Evolutionary conservation across 257 asterid genomes (phyloP), one percentile per base, ranked within the genome.

Genomic region (Capsicum pubescens): DNA sequence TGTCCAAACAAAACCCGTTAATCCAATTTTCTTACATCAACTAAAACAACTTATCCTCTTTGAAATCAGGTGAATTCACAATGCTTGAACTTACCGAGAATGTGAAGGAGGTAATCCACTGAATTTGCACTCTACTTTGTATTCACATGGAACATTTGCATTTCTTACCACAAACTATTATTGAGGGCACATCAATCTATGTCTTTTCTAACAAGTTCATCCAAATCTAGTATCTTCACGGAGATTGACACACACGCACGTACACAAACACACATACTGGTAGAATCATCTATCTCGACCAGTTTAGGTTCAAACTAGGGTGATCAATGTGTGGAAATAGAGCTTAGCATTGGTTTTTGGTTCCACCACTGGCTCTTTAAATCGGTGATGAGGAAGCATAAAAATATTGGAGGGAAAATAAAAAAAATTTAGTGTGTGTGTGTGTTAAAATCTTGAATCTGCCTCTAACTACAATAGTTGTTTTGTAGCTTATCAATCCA

Each of bases 1-100:
- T 76, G 1, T 76, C 46, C 1, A 1, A 76, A 50, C 44, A 72
- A 13, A 52, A 14, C 63, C 0, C 63, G 0, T 74, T 8, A 46
- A 14, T 52, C 13, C 14, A 26, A 13, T 77, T 21, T 52, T 8
- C 21, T 77, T 26, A 4, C 48, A 52, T 39, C 1, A 76, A 54
- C 4, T 26, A 8, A 54, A 14, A 54, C 26, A 54, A 77, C 48
- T 26, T 64, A 26, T 54, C 13, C 54, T 84, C 64, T 63, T 26
- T 84, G 7, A 71, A 84, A 19, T 85, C 91, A 95, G 98, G 98
- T 86, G 99, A 96, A 91, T 96, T 93, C 84, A 96, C 98, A 48
- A 96, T 96, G 98, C 90, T 91, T 67, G 99, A 96, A 90, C 98
- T 96, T 69, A 98, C 98, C 0, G 97, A 94, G 89, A 94, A 90